Evolutionary conservation across 768 basidiomycete species (phyloP).

Genomic region (Agrocybe praecox): DNA sequence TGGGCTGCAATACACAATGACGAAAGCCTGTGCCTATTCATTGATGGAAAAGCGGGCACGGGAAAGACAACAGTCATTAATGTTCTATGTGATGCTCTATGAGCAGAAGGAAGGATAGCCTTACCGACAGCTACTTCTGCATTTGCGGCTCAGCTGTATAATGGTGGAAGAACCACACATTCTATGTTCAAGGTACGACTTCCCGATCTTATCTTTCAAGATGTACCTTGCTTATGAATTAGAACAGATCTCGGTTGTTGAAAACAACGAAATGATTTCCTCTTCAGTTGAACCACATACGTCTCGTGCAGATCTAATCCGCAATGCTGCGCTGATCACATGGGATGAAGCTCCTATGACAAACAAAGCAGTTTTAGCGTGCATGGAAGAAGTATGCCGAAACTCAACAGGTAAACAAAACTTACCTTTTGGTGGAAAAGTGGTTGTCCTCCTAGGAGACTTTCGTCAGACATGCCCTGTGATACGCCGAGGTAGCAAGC

Average conservation of each 20-base stretch:
- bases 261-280: conserved; percentile 29
- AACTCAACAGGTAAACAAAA: conserved; percentile 23
- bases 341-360: conserved; percentile 49
- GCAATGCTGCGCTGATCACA: conserved; percentile 27
- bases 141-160: conserved; percentile 40
- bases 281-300: conserved; percentile 30
- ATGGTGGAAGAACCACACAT: conserved; percentile 37
- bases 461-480: conserved; percentile 45
- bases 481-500: conserved; percentile 26
- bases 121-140: conserved; percentile 39
- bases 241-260: conserved; percentile 32
- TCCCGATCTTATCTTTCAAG: too few relatives aligned
- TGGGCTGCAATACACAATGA: not conserved
- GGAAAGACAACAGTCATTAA: conserved; percentile 42
- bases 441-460: conserved; percentile 37
- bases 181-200: conserved; percentile 37
- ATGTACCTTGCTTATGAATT: too few relatives aligned
- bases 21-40: too few relatives aligned
- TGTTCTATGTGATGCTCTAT: conserved; percentile 31
- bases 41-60: too few relatives aligned
- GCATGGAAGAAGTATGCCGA: conserved; percentile 35
- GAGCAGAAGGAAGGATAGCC: conserved; percentile 27
- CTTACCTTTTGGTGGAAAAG: conserved; percentile 37
- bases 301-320: conserved; percentile 33
- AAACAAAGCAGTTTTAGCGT: conserved; percentile 31